Conservation (phyloP, 2,329 filamentous ascomycete species). For the Aspergillus sp. region DNA sequence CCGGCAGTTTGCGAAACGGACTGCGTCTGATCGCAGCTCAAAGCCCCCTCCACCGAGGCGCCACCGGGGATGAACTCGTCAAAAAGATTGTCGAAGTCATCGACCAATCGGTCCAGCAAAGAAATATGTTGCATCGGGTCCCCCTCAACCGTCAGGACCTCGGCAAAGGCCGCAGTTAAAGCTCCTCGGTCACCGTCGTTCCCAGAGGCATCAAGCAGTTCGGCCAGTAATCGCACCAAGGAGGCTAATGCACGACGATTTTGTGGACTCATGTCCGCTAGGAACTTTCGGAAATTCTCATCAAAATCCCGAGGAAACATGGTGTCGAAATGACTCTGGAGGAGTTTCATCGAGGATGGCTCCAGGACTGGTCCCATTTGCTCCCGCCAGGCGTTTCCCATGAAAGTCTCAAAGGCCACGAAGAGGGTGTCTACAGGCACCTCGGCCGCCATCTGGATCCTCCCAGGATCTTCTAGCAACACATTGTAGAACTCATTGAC, state of each 20-base stretch:
- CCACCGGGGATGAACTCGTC: slow-evolving; percentile 57
- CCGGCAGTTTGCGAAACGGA: slow-evolving; percentile 64
- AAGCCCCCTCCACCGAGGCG: slow-evolving; percentile 43
- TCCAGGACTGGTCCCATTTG: slow-evolving; percentile 84
- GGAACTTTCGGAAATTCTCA: slow-evolving; percentile 54
- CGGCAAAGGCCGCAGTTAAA: slow-evolving; percentile 83
- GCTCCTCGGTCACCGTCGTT: slow-evolving; percentile 90
- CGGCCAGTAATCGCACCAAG: slow-evolving; percentile 80
- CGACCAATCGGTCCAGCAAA: slow-evolving; percentile 80
- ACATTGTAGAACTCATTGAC: slow-evolving; percentile 91
- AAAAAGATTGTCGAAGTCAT: slow-evolving; percentile 87
- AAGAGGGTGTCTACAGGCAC: slow-evolving; percentile 81
- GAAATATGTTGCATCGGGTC: slow-evolving; percentile 83
- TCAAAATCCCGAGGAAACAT: slow-evolving; percentile 51
- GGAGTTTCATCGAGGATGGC: slow-evolving; percentile 65
- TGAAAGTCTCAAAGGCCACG: slow-evolving; percentile 89
- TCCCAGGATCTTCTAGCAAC: slow-evolving; percentile 78
- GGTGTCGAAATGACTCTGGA: slow-evolving; percentile 59
- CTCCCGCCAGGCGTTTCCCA: slow-evolving; percentile 82
- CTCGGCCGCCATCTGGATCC: slow-evolving; percentile 72
- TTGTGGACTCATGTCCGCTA: slow-evolving; percentile 56
- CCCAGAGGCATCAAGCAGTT: slow-evolving; percentile 82
- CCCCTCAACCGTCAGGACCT: slow-evolving; percentile 76
- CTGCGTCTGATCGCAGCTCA: slow-evolving; percentile 57
- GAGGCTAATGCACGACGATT: slow-evolving; percentile 75